Conservation (phyloP, 2,329 filamentous ascomycete genomes). For the Spiromastix sp. region DNA sequence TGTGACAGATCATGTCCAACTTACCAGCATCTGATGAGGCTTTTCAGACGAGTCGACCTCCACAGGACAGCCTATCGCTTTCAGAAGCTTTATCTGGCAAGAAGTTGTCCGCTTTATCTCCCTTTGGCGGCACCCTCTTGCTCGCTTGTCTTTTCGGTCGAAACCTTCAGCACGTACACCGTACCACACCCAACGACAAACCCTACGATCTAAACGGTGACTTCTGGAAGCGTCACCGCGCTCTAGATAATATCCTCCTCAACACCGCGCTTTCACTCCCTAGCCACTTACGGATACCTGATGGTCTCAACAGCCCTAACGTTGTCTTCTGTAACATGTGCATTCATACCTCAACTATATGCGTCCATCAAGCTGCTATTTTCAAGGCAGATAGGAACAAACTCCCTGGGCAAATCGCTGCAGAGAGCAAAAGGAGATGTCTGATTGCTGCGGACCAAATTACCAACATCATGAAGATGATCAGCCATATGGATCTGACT, state of each 20-base stretch:
- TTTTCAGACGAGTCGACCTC: slow-evolving; percentile 67
- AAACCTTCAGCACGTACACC: slow-evolving; percentile 83
- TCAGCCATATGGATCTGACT: slow-evolving; percentile 79
- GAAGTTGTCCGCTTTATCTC: slow-evolving; percentile 63
- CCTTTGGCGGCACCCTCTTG: slow-evolving; percentile 70
- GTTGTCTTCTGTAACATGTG: slow-evolving; percentile 94
- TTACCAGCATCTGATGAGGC: slow-evolving; percentile 76
- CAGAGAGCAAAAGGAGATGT: slow-evolving; percentile 86
- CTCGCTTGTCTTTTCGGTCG: slow-evolving; percentile 86
- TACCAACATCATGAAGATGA: slow-evolving; percentile 87
- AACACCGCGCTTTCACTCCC: slow-evolving; percentile 82
- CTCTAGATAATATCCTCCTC: slow-evolving; percentile 80
- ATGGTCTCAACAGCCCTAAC: slow-evolving; percentile 66
- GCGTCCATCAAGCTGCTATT: slow-evolving; percentile 94
- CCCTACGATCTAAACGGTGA: slow-evolving; percentile 83
- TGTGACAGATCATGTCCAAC: slow-evolving; percentile 60
- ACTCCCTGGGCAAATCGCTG: slow-evolving; percentile 63
- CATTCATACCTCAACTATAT: slow-evolving; percentile 92
- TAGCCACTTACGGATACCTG: slow-evolving; percentile 65
- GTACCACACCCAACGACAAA: slow-evolving; percentile 67
- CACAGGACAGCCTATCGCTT: slow-evolving; percentile 61
- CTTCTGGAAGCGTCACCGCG: slow-evolving; percentile 90
- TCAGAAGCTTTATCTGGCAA: slow-evolving; percentile 45
- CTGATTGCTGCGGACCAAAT: slow-evolving; percentile 91
- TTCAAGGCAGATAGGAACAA: slow-evolving; percentile 91